Evolutionary conservation across 1,284 basidiomycete species (phyloP).

Genomic region (Leccinum subfulvum): DNA sequence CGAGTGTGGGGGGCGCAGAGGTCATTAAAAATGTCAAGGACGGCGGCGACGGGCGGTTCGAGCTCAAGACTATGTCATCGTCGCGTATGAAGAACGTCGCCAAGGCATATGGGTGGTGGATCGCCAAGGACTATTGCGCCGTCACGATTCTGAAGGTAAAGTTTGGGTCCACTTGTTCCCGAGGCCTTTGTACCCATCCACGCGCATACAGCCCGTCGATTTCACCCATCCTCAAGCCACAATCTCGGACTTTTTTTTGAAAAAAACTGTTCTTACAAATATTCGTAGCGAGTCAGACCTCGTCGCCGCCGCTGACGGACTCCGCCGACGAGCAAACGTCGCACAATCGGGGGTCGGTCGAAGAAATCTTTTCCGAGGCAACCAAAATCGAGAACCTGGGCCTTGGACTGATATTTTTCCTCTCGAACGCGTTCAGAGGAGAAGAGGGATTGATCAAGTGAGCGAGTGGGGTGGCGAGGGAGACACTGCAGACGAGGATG

Average conservation of each 20-base stretch:
- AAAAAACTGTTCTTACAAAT: too few species aligned
- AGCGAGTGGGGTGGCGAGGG: slow-evolving; percentile 64
- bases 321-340: slow-evolving; percentile 39
- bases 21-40: slow-evolving; percentile 66
- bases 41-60: slow-evolving; percentile 41
- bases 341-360: slow-evolving; percentile 58
- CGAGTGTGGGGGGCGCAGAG: slow-evolving; percentile 76
- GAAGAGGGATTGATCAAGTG: slow-evolving; percentile 55
- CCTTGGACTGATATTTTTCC: slow-evolving; percentile 69
- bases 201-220: too few species aligned
- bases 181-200: too few species aligned
- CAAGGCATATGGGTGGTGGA: slow-evolving; percentile 33
- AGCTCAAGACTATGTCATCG: slow-evolving; percentile 57
- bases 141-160: too few species aligned
- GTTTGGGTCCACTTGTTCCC: too few species aligned
- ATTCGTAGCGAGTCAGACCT: too few species aligned
- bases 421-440: slow-evolving; percentile 49
- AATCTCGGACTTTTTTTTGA: too few species aligned
- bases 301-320: slow-evolving; percentile 5
- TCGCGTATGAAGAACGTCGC: slow-evolving; percentile 66
- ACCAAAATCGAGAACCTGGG: slow-evolving; percentile 58
- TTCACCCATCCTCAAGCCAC: too few species aligned
- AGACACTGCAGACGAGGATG: slow-evolving; percentile 62
- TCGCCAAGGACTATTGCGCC: too few species aligned
- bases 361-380: slow-evolving; percentile 72